Conservation (phyloP, 495 filamentous ascomycete species). For the Aspergillus bertholletiae region DNA sequence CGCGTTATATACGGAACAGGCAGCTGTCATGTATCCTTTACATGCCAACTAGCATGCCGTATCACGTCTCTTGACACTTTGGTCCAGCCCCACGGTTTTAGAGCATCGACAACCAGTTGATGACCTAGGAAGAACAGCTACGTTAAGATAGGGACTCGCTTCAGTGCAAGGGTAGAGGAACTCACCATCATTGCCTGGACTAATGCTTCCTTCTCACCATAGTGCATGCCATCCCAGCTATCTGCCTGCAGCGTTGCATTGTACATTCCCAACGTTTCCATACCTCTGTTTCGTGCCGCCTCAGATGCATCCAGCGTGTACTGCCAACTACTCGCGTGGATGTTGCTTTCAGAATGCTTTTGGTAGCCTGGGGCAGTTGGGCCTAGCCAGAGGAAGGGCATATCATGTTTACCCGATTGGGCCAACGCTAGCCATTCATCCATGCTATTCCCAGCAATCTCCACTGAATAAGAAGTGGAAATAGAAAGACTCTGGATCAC, state of each 20-base stretch:
- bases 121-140: conserved; percentile 18
- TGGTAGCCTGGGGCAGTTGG: conserved; percentile 44
- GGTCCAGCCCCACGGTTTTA: background rate
- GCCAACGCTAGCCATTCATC: conserved; percentile 44
- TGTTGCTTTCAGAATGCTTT: conserved; percentile 24
- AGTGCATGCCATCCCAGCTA: conserved; percentile 39
- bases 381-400: conserved; percentile 48
- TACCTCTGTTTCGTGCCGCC: conserved; percentile 31
- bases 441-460: conserved; percentile 34
- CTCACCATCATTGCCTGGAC: conserved; percentile 52
- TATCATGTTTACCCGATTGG: conserved; percentile 29
- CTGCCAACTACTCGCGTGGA: conserved; percentile 40
- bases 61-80: background rate
- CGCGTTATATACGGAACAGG: background rate
- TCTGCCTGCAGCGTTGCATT: conserved; percentile 45
- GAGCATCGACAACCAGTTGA: conserved; percentile 43
- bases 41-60: background rate
- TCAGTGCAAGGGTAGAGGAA: conserved; percentile 2
- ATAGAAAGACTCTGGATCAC: conserved; percentile 42
- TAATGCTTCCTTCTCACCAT: conserved; percentile 42
- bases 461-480: conserved; percentile 31
- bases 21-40: background rate
- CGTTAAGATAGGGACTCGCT: conserved; percentile 3
- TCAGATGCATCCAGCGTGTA: conserved; percentile 36
- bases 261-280: conserved; percentile 46